Conservation (phyloP, 139 green algal genomes). For the Chlorella sp. region DNA sequence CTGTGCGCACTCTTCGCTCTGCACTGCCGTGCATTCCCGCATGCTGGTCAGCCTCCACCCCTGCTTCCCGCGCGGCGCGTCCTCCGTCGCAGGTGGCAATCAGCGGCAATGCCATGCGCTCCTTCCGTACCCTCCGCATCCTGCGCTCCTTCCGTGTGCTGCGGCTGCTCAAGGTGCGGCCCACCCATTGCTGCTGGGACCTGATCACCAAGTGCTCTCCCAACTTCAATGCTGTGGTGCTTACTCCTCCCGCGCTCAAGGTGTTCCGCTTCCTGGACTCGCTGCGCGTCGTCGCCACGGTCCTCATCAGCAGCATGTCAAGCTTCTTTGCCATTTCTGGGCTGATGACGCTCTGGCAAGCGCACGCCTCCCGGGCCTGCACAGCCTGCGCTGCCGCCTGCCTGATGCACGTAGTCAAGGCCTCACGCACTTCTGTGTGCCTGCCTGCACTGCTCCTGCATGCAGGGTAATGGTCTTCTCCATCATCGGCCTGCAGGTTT, state of each 20-base stretch:
- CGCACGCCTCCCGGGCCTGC: too few species aligned
- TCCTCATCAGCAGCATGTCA: constrained; percentile 60
- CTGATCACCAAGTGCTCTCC: neutral
- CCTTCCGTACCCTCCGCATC: constrained; percentile 45
- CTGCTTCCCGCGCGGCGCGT: neutral
- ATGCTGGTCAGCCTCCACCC: constrained; percentile 46
- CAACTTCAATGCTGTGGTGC: neutral
- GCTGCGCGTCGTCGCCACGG: constrained; percentile 69
- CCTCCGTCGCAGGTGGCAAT: neutral
- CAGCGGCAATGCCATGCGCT: constrained; percentile 13
- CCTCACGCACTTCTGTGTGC: too few species aligned
- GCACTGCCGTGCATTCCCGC: constrained; percentile 50
- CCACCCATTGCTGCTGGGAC: neutral
- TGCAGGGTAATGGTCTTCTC: too few species aligned
- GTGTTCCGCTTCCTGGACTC: constrained; percentile 64
- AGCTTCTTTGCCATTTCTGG: constrained; percentile 76
- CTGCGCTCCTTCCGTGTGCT: constrained; percentile 75
- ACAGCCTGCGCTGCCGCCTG: neutral
- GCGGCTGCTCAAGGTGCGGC: constrained; percentile 70
- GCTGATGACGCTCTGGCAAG: constrained; percentile 41
- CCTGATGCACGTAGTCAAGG: neutral
- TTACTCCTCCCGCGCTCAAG: neutral
- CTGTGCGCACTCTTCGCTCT: neutral
- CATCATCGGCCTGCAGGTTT: constrained; percentile 84
- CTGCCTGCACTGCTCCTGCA: too few species aligned